A percentile compares a stretch with the other conserved stretches of the same genome.
Conservation (phyloP, 192 early-diverging fungal genomes). For the Coemansia sp. region DNA sequence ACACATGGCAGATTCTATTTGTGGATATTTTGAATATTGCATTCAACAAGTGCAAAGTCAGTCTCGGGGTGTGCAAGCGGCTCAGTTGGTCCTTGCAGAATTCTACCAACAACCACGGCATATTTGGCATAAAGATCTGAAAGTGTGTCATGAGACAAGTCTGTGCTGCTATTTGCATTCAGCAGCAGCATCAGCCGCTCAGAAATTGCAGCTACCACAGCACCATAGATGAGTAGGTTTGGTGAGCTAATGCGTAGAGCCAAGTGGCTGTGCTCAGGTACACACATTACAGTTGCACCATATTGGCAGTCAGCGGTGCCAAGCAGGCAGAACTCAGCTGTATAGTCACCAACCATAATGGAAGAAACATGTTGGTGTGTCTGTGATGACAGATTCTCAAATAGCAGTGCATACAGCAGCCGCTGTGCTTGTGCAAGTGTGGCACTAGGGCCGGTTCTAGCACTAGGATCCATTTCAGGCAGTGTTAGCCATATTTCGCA, state of each 20-base stretch:
- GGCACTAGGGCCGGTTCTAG: not conserved
- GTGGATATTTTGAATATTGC: too few species aligned
- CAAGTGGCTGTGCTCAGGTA: constrained; percentile 23
- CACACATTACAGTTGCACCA: constrained; percentile 21
- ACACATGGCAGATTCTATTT: too few species aligned
- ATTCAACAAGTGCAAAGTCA: not conserved
- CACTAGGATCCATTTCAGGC: not conserved
- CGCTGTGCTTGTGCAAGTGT: constrained; percentile 3
- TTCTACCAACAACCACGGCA: not conserved
- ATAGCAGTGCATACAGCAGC: constrained; percentile 21
- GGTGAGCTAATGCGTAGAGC: constrained; percentile 22
- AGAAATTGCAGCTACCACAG: constrained; percentile 13
- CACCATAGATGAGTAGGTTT: constrained; percentile 4
- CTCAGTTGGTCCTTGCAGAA: not conserved
- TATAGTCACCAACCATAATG: constrained; percentile 23
- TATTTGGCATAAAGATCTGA: not conserved
- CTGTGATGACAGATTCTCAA: constrained; percentile 20
- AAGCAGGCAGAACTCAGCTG: constrained; percentile 22
- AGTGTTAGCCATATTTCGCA: constrained; percentile 35
- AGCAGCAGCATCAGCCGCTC: constrained; percentile 18
- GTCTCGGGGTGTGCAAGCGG: not conserved
- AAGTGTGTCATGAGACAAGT: not conserved
- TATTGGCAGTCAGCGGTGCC: not conserved
- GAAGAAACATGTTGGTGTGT: not conserved
- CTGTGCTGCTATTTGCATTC: not conserved